phyloP scores from a whole-genome alignment of 2,329 filamentous ascomycete genomes.

The Microdochium paspali region DNA sequence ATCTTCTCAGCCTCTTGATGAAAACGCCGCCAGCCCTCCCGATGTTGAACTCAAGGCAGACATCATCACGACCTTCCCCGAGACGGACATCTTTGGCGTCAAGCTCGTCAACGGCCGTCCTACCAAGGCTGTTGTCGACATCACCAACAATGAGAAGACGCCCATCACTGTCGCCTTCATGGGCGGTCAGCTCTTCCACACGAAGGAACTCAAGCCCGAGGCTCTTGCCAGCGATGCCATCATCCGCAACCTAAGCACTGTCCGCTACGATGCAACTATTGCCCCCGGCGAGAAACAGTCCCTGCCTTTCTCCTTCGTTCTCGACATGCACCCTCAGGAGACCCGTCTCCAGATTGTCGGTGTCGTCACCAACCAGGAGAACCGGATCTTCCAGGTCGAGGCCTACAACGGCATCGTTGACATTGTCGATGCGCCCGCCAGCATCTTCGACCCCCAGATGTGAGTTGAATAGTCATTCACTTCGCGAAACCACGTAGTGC shows the following conservation, averaged over 20 bases:
- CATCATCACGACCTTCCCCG: slow-evolving; percentile 52
- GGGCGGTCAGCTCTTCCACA: slow-evolving; percentile 61
- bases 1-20: slow-evolving; percentile 11
- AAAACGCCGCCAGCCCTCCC: slow-evolving; percentile 14
- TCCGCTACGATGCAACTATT: slow-evolving; percentile 65
- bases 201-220: slow-evolving; percentile 39
- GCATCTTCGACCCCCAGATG: slow-evolving; percentile 93
- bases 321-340: slow-evolving; percentile 89
- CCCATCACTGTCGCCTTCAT: slow-evolving; percentile 70
- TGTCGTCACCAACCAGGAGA: slow-evolving; percentile 58
- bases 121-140: slow-evolving; percentile 71
- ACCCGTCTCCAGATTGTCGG: slow-evolving; percentile 69
- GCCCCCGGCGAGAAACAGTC: slow-evolving; percentile 67
- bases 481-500: not conserved
- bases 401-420: slow-evolving; percentile 76
- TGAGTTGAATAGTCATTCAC: slow-evolving; percentile 34
- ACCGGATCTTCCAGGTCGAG: slow-evolving; percentile 64
- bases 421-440: slow-evolving; percentile 84
- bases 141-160: slow-evolving; percentile 74
- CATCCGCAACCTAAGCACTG: slow-evolving; percentile 75
- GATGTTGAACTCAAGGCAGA: slow-evolving; percentile 50
- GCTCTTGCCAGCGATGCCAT: slow-evolving; percentile 42
- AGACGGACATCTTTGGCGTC: slow-evolving; percentile 81
- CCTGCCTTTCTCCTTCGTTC: slow-evolving; percentile 75
- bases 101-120: slow-evolving; percentile 91